A percentile compares a stretch with the other conserved stretches of the same genome.
phyloP scores from a whole-genome alignment of 768 basidiomycete species.

The Russula dissimulans region DNA sequence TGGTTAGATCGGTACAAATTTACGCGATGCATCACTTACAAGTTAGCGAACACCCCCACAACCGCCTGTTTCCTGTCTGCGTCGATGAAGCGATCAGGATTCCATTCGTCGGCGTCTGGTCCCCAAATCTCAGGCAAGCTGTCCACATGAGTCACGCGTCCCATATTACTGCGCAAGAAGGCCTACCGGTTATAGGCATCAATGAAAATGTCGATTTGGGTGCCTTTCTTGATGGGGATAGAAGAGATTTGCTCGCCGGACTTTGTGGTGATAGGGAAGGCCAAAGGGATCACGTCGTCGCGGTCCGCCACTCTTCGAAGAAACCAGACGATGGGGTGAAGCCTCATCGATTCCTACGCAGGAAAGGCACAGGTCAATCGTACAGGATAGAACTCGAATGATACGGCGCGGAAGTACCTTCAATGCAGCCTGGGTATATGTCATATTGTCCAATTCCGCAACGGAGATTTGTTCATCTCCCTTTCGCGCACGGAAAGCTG shows the following conservation, averaged over 20 bases:
- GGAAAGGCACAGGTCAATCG: not conserved
- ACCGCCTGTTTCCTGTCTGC: constrained; percentile 11
- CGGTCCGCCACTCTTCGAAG: constrained; percentile 6
- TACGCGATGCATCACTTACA: constrained; percentile 6
- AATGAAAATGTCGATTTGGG: constrained; percentile 11
- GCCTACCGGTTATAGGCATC: constrained; percentile 14
- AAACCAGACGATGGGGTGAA: constrained; percentile 13
- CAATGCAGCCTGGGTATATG: constrained; percentile 13
- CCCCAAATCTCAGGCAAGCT: constrained; percentile 18
- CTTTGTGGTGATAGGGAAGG: constrained; percentile 8
- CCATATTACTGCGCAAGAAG: not conserved
- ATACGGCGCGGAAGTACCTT: constrained; percentile 2
- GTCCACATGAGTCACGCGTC: not conserved
- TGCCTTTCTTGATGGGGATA: constrained; percentile 16
- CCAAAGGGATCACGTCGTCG: constrained; percentile 17
- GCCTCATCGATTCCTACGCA: constrained; percentile 14
- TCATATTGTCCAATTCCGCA: constrained; percentile 12
- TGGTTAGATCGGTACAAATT: not conserved
- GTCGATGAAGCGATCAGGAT: constrained; percentile 17
- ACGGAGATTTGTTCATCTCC: not conserved
- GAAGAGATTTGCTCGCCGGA: constrained; percentile 14
- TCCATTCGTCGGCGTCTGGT: constrained; percentile 15
- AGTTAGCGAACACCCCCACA: constrained; percentile 15
- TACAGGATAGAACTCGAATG: not conserved
- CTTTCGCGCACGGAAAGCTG: not conserved